These are phyloP conservation scores for Petunia hybrid DNA, from an alignment of 305 asterid species.

Conservation along the genomic window DNA sequence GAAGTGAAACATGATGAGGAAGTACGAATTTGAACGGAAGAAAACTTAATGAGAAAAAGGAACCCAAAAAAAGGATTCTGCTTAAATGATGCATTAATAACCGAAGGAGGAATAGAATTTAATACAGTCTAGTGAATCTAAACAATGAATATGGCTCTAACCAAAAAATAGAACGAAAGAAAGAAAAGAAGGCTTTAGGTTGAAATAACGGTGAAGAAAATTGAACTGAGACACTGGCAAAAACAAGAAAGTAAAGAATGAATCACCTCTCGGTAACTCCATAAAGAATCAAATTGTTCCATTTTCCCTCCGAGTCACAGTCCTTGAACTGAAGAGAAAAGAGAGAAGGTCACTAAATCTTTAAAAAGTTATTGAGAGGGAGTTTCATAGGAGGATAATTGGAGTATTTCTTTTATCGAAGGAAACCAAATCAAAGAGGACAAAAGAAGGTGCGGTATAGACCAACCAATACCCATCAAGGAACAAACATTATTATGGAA, in stretches of 20 bases:
- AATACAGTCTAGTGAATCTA: background rate
- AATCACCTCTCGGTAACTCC: constrained; percentile 29
- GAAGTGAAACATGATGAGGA: background rate
- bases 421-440: constrained; percentile 23
- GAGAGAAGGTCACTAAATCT: background rate
- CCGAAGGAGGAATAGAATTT: background rate
- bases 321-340: background rate
- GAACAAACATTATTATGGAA: constrained; percentile 29
- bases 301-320: background rate
- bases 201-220: background rate
- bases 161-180: too few species aligned
- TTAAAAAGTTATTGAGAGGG: constrained; percentile 15
- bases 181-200: background rate
- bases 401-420: constrained; percentile 22
- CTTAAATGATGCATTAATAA: background rate
- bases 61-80: background rate
- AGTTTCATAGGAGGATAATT: constrained; percentile 12
- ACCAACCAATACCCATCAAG: constrained; percentile 33
- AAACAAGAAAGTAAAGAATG: background rate
- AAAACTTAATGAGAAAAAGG: background rate
- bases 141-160: background rate
- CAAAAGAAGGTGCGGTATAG: constrained; percentile 16
- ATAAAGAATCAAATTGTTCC: constrained; percentile 29
- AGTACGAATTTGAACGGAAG: background rate
- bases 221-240: background rate